phyloP scores from a whole-genome alignment of 176 grass and related monocot species.

The Saccharum officinarum region DNA sequence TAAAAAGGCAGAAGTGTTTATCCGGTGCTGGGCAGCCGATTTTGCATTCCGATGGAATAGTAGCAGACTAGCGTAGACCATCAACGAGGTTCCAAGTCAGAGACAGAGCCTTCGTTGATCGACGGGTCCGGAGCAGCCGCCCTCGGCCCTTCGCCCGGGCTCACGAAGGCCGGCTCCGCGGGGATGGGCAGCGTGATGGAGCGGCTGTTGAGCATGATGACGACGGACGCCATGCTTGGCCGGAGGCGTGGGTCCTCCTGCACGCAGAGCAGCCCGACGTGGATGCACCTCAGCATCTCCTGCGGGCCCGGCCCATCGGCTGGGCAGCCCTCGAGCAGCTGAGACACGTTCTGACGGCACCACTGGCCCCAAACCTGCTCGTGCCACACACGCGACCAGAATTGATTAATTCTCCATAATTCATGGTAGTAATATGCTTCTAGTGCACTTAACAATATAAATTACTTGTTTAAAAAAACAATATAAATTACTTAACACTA shows the following conservation, averaged over 20 bases:
- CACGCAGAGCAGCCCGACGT: slow-evolving; percentile 51
- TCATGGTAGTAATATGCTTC: not conserved
- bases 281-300: slow-evolving; percentile 45
- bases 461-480: too few relatives aligned
- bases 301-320: not conserved
- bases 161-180: slow-evolving; percentile 24
- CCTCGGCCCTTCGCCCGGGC: not conserved
- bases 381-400: not conserved
- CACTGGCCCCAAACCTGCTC: slow-evolving; percentile 49
- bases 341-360: slow-evolving; percentile 4
- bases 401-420: not conserved
- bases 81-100: too few relatives aligned
- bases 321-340: slow-evolving; percentile 25
- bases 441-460: too few relatives aligned
- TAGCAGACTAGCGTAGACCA: too few relatives aligned
- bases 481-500: too few relatives aligned
- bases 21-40: too few relatives aligned
- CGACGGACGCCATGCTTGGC: slow-evolving; percentile 43
- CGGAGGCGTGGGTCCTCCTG: slow-evolving; percentile 40
- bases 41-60: too few relatives aligned
- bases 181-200: slow-evolving; percentile 41
- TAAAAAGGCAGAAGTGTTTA: too few relatives aligned
- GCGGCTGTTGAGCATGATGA: slow-evolving; percentile 54
- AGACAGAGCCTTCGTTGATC: too few relatives aligned
- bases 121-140: too few relatives aligned